Conservation (phyloP, 2,329 filamentous ascomycete genomes). For the Talaromyces rugulosus region DNA sequence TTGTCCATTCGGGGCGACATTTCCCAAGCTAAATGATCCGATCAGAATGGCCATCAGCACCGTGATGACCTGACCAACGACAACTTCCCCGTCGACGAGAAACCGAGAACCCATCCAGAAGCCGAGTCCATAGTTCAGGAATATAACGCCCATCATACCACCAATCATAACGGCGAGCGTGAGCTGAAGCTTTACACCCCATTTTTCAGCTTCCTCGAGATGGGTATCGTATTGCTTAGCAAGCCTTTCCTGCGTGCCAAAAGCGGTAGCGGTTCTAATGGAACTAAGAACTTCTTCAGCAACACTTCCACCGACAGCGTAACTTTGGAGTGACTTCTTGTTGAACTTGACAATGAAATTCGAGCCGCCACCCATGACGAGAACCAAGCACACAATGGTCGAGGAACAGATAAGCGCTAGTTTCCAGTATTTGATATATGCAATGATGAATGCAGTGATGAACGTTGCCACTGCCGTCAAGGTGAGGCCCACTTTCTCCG, state of each 20-base stretch:
- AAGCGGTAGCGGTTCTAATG: constrained; percentile 85
- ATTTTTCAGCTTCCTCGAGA: constrained; percentile 59
- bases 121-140: constrained; percentile 78
- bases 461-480: constrained; percentile 25
- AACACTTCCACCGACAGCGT: constrained; percentile 78
- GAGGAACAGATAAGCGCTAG: constrained; percentile 26
- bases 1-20: constrained; percentile 38
- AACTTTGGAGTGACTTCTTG: constrained; percentile 63
- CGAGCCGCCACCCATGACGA: constrained; percentile 1
- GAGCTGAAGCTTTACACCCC: constrained; percentile 70
- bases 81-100: constrained; percentile 57
- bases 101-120: constrained; percentile 78
- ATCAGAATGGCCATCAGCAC: constrained; percentile 29
- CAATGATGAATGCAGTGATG: constrained; percentile 44
- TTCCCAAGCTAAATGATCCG: constrained; percentile 34
- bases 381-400: neutral
- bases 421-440: constrained; percentile 43
- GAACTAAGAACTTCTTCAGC: constrained; percentile 94
- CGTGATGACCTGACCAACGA: constrained; percentile 23
- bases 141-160: constrained; percentile 76
- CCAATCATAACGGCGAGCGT: constrained; percentile 74
- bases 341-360: constrained; percentile 5
- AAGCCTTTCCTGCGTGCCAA: constrained; percentile 89
- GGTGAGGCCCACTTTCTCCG: constrained; percentile 16
- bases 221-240: constrained; percentile 78